These are phyloP conservation scores for Zygnema cylindricum DNA, from an alignment of 139 green algal genomes.

Conservation along the genomic window DNA sequence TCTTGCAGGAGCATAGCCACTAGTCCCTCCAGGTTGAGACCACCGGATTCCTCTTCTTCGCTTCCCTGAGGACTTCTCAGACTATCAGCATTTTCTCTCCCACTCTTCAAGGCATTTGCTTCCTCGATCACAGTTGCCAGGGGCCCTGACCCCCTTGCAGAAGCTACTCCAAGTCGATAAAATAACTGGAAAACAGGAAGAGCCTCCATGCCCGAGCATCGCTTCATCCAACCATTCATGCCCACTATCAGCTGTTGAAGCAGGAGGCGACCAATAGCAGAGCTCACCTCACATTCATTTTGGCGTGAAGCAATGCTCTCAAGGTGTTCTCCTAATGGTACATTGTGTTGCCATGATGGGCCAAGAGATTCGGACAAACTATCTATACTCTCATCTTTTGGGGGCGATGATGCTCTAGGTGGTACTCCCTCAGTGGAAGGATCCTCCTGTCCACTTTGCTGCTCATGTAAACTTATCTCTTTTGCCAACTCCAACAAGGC, in stretches of 20 bases:
- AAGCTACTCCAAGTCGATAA: slow-evolving; percentile 22
- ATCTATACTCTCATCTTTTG: background rate
- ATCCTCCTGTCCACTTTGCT: background rate
- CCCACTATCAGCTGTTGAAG: background rate
- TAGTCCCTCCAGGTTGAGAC: slow-evolving; percentile 33
- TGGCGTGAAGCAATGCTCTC: background rate
- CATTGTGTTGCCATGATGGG: background rate
- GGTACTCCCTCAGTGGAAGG: background rate
- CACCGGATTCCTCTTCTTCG: background rate
- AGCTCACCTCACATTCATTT: background rate
- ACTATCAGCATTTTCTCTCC: background rate
- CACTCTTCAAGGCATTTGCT: background rate
- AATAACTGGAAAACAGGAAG: slow-evolving; percentile 42
- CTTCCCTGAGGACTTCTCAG: background rate
- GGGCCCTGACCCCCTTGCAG: background rate
- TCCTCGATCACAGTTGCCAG: background rate
- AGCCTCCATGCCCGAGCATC: background rate
- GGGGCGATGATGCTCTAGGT: background rate
- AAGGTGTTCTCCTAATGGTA: background rate
- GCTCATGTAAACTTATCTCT: slow-evolving; percentile 26
- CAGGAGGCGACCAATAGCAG: background rate
- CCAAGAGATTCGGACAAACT: background rate
- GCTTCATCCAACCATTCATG: slow-evolving; percentile 29
- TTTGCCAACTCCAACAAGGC: slow-evolving; percentile 24
- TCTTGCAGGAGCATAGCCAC: slow-evolving; percentile 24